Evolutionary conservation across 352 stramenopile species (phyloP), one percentile per base, ranked within the genome.

Genomic region (Phytopythium cucurbitacearum): DNA sequence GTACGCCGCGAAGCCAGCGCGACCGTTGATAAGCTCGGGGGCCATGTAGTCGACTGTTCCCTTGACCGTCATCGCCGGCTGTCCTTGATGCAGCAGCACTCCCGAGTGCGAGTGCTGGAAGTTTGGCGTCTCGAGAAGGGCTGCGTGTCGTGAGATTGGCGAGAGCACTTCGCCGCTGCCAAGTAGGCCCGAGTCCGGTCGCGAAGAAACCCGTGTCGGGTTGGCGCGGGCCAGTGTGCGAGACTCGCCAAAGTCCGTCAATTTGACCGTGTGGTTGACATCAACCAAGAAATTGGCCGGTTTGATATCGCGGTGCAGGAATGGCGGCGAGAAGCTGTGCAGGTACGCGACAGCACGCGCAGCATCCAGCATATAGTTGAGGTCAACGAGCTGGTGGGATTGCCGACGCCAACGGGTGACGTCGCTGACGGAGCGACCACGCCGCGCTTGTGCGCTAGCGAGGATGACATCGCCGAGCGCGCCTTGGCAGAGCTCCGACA

Each of bases 41-140:
- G 83, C 80, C 83, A 93, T 93, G 62, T 90, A 91, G 41, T 86
- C 70, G 3, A 87, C 79, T 0, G 81, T 91, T 3, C 81, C 81
- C 47, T 80, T 72, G 21, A 94, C 80, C 1, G 74, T 82, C 76
- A 87, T 81, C 32, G 46, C 46, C 12, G 39, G 48, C 37, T 54
- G 48, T 8, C 45, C 21, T 39, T 28, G 36, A 37, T 15, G 32
- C 16, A 5, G 46, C 33, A 9, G 21, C 10, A 28, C 21, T 2
- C 21, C 21, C 21, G 21, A 28, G 21, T 28, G 21, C 21, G 21
- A 28, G 21, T 28, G 21, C 21, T 28, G 21, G 21, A 28, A 28
- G 21, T 28, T 28, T 28, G 21, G 21, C 21, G 21, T 28, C 21
- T 28, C 21, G 21, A 28, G 21, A 28, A 28, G 21, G 21, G 21